Percentiles rank a stretch among this genome's conserved stretches.
Evolutionary conservation across 371 early-diverging fungal species (phyloP).

Genomic region (Chytridiales sp.): DNA sequence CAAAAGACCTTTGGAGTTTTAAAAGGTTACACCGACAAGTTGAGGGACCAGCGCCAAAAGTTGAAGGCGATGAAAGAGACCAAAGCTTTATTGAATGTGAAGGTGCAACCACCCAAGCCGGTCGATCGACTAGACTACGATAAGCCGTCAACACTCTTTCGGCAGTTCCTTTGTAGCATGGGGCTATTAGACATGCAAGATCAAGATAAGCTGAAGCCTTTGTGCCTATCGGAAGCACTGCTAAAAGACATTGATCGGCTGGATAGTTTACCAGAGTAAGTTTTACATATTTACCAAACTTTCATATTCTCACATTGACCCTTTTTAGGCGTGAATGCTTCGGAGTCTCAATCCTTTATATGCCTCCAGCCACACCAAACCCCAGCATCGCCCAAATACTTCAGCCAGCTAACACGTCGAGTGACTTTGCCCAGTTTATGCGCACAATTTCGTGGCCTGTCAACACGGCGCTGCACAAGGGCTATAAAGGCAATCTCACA

Average conservation of each 20-base stretch:
- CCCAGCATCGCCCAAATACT: constrained; percentile 57
- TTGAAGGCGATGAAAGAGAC: neutral
- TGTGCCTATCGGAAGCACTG: constrained; percentile 60
- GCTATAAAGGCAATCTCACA: constrained; percentile 65
- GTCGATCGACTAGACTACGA: constrained; percentile 7
- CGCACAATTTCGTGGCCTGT: constrained; percentile 72
- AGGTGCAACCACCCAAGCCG: constrained; percentile 9
- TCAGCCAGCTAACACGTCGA: constrained; percentile 50
- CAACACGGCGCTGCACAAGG: constrained; percentile 55
- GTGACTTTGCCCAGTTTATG: constrained; percentile 68
- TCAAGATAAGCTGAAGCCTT: constrained; percentile 58
- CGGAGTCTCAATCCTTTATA: constrained; percentile 63
- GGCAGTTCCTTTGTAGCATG: constrained; percentile 64
- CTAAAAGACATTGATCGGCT: constrained; percentile 65
- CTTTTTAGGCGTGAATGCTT: constrained; percentile 68
- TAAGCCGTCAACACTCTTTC: constrained; percentile 35
- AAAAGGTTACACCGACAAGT: constrained; percentile 3
- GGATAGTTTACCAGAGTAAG: constrained; percentile 69
- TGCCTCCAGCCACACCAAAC: constrained; percentile 56
- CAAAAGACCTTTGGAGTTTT: neutral
- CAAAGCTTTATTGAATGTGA: neutral
- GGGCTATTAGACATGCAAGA: constrained; percentile 63
- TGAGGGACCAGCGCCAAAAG: too few species aligned
- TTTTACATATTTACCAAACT: neutral
- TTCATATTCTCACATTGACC: neutral